These are phyloP conservation scores for Sphagnum magellanicum DNA, from an alignment of 228 moss, liverwort and hornwort species.

Conservation along the genomic window DNA sequence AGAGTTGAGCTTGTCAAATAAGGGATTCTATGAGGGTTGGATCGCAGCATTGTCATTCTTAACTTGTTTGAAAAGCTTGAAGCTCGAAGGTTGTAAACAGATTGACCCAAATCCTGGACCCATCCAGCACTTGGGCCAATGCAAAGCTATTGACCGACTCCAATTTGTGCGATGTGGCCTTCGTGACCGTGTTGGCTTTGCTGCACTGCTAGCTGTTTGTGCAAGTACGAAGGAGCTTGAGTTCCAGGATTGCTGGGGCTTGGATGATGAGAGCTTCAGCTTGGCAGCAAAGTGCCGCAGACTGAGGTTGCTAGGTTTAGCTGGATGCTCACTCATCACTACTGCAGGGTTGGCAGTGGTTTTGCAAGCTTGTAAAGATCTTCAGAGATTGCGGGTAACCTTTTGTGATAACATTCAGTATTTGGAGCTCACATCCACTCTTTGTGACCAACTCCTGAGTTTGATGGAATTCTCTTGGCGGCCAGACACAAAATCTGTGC, in stretches of 20 bases:
- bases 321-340: conserved; percentile 48
- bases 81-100: conserved; percentile 38
- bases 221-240: conserved; percentile 25
- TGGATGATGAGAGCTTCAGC: conserved; percentile 44
- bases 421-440: conserved; percentile 31
- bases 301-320: conserved; percentile 31
- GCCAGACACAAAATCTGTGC: conserved; percentile 43
- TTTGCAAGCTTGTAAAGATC: conserved; percentile 32
- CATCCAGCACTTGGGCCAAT: conserved; percentile 18
- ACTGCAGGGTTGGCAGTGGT: conserved; percentile 33
- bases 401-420: conserved; percentile 47
- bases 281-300: conserved; percentile 30
- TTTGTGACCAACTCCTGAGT: conserved; percentile 27
- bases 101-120: conserved; percentile 42
- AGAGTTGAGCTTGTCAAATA: conserved; percentile 40
- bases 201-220: conserved; percentile 34
- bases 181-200: conserved; percentile 39
- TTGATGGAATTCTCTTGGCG: conserved; percentile 56
- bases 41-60: conserved; percentile 31
- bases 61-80: conserved; percentile 20
- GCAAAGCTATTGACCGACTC: conserved; percentile 32
- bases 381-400: conserved; percentile 53
- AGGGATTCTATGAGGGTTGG: conserved; percentile 52
- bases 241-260: conserved; percentile 57
- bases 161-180: conserved; percentile 52